A percentile compares a stretch with the other conserved stretches of the same genome.
phyloP scores from a whole-genome alignment of 805 yeast genomes.

The Teunomyces panamensis region DNA sequence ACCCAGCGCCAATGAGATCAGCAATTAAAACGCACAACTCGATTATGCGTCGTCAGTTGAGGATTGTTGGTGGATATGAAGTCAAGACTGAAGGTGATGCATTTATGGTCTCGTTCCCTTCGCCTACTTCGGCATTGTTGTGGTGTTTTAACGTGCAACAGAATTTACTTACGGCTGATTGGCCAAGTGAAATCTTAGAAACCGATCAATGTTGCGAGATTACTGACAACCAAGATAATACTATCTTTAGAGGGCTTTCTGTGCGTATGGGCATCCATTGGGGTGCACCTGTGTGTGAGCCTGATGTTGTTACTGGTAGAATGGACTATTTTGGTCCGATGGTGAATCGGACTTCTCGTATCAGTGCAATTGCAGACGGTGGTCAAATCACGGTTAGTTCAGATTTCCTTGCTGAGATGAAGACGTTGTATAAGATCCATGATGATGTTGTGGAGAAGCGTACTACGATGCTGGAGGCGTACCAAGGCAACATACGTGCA shows the following conservation, averaged over 20 bases:
- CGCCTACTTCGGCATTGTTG: conserved; percentile 81
- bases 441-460: conserved; percentile 31
- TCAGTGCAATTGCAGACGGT: conserved; percentile 93
- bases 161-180: conserved; percentile 75
- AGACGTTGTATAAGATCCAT: conserved; percentile 51
- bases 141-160: conserved; percentile 96
- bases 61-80: conserved; percentile 95
- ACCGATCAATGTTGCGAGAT: conserved; percentile 82
- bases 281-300: conserved; percentile 96
- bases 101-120: conserved; percentile 94
- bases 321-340: conserved; percentile 99
- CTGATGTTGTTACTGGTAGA: conserved; percentile 90
- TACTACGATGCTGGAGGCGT: conserved; percentile 35
- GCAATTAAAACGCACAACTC: conserved; percentile 94
- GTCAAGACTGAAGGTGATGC: conserved; percentile 99
- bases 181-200: conserved; percentile 92
- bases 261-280: conserved; percentile 99
- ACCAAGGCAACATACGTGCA: conserved; percentile 46
- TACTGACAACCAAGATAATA: conserved; percentile 55
- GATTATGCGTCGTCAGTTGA: conserved; percentile 87
- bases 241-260: conserved; percentile 81
- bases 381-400: conserved; percentile 91
- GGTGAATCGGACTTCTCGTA: conserved; percentile 94
- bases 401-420: conserved; percentile 75
- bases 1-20: conserved; percentile 91